Percentiles rank a stretch among this genome's conserved stretches.
These are phyloP conservation scores for Penicillium canescens DNA, from an alignment of 495 filamentous ascomycete genomes.

Conservation along the genomic window DNA sequence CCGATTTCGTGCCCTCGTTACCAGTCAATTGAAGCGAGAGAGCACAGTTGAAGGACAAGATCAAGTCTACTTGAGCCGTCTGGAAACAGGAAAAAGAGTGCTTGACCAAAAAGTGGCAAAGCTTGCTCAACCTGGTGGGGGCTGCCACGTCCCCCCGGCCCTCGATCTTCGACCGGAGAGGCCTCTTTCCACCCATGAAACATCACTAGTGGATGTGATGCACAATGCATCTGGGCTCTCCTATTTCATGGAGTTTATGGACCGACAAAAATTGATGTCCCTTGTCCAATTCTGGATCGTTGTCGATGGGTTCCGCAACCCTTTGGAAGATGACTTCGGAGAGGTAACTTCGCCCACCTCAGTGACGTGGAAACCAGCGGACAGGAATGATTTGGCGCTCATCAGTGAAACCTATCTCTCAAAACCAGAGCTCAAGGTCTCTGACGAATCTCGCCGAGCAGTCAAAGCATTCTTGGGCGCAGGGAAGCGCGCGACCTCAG, in stretches of 20 bases:
- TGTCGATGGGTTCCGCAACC: slow-evolving; percentile 95
- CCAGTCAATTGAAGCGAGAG: slow-evolving; percentile 90
- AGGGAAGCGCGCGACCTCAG: slow-evolving; percentile 68
- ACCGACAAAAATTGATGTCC: slow-evolving; percentile 80
- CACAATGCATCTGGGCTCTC: slow-evolving; percentile 87
- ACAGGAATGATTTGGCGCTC: slow-evolving; percentile 82
- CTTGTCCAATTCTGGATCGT: slow-evolving; percentile 99
- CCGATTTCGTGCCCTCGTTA: slow-evolving; percentile 84
- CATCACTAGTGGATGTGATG: slow-evolving; percentile 77
- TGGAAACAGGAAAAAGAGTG: slow-evolving; percentile 88
- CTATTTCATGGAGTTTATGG: slow-evolving; percentile 99
- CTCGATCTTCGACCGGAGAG: slow-evolving; percentile 37
- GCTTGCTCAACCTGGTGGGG: slow-evolving; percentile 64
- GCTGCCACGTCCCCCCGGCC: slow-evolving; percentile 37
- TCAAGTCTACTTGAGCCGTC: slow-evolving; percentile 76
- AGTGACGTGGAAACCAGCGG: slow-evolving; percentile 78
- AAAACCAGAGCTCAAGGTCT: slow-evolving; percentile 76
- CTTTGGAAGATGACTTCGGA: slow-evolving; percentile 82
- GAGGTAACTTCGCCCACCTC: slow-evolving; percentile 65
- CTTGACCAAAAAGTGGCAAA: slow-evolving; percentile 87
- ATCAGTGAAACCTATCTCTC: slow-evolving; percentile 89
- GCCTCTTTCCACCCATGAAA: slow-evolving; percentile 62
- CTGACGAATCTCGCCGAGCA: slow-evolving; percentile 61
- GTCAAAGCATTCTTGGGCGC: slow-evolving; percentile 79
- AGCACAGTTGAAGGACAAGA: slow-evolving; percentile 76